Conservation (phyloP, 2,329 filamentous ascomycete species). For the Pseudohalonectria lignicola region DNA sequence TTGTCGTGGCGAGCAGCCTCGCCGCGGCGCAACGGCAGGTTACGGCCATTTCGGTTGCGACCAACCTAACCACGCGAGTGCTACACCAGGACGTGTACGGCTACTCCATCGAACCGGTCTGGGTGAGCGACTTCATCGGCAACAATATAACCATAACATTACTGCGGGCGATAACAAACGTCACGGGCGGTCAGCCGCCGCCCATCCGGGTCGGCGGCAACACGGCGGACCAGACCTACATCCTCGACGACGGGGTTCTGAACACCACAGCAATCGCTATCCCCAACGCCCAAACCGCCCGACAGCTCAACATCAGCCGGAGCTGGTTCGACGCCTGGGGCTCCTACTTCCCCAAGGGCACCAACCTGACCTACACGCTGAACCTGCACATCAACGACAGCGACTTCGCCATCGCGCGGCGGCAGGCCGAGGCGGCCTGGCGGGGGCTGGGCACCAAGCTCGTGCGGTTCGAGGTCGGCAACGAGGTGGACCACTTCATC, state of each 20-base stretch:
- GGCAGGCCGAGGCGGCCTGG: constrained; percentile 16
- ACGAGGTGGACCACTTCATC: constrained; percentile 24
- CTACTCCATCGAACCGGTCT: constrained; percentile 2
- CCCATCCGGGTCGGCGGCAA: constrained; percentile 5
- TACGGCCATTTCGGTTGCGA: constrained; percentile 1
- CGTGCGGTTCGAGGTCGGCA: constrained; percentile 20
- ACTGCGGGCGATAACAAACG: background rate
- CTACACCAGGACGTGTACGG: constrained; percentile 1
- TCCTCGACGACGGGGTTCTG: background rate
- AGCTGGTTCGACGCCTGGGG: constrained; percentile 6
- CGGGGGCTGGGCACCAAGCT: constrained; percentile 12
- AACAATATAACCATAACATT: constrained; percentile 1
- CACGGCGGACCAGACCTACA: constrained; percentile 1
- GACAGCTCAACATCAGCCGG: constrained; percentile 7
- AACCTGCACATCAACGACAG: constrained; percentile 7
- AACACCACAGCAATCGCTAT: constrained; percentile 11
- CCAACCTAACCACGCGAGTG: background rate
- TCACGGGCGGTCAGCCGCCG: background rate
- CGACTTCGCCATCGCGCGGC: constrained; percentile 4
- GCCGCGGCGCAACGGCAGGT: constrained; percentile 1
- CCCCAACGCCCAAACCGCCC: constrained; percentile 7
- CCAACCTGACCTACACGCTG: constrained; percentile 8
- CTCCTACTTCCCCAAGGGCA: constrained; percentile 1
- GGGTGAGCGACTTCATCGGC: constrained; percentile 3
- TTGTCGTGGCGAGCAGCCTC: no score